These are phyloP conservation scores for Drechslerella stenobrocha DNA, from an alignment of 2,329 filamentous ascomycete genomes.

Conservation along the genomic window DNA sequence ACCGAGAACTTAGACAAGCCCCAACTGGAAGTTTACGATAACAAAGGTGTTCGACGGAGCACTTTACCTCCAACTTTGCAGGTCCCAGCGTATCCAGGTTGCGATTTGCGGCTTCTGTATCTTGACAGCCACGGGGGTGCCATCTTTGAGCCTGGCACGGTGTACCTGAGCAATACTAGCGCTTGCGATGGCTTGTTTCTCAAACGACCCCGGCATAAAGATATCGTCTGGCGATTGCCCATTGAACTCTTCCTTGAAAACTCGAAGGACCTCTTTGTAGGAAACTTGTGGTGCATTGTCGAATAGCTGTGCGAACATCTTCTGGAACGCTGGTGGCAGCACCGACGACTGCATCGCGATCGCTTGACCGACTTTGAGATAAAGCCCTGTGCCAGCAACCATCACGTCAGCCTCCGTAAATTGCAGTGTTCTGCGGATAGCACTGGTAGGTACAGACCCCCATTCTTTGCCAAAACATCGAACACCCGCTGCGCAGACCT, in stretches of 20 bases:
- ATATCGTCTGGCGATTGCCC: slow-evolving; percentile 81
- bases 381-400: slow-evolving; percentile 61
- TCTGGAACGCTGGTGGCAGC: slow-evolving; percentile 88
- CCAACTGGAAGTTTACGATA: not conserved
- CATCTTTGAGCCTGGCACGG: slow-evolving; percentile 84
- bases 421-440: not conserved
- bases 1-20: not conserved
- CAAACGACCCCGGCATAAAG: slow-evolving; percentile 71
- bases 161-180: slow-evolving; percentile 97
- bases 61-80: slow-evolving; percentile 86
- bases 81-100: slow-evolving; percentile 87
- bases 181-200: slow-evolving; percentile 68
- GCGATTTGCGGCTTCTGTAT: slow-evolving; percentile 94
- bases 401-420: not conserved
- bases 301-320: slow-evolving; percentile 96
- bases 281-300: slow-evolving; percentile 93
- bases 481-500: slow-evolving; percentile 84
- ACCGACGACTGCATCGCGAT: slow-evolving; percentile 98
- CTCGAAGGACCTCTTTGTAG: slow-evolving; percentile 81
- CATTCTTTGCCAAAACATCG: slow-evolving; percentile 78
- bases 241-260: slow-evolving; percentile 83
- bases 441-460: slow-evolving; percentile 60
- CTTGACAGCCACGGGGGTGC: slow-evolving; percentile 90
- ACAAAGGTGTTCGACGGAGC: not conserved
- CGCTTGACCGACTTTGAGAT: slow-evolving; percentile 96